These are phyloP conservation scores for Fusarium miscanthi DNA, from an alignment of 2,329 filamentous ascomycete species.

Conservation along the genomic window DNA sequence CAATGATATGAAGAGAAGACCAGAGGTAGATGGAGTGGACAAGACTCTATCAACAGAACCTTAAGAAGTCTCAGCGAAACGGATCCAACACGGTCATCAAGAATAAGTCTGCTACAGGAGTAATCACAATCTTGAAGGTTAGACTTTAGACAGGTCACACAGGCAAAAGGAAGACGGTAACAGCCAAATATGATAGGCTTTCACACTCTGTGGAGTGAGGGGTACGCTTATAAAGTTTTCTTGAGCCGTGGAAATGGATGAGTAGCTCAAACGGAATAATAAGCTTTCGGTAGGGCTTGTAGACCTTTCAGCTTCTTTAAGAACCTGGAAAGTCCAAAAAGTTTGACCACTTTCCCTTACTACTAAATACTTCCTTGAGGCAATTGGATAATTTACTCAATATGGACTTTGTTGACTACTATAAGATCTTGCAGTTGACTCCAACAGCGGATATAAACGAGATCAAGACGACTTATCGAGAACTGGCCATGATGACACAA, in stretches of 20 bases:
- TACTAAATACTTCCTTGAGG: too few relatives aligned
- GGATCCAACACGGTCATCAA: background rate
- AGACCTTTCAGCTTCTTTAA: background rate
- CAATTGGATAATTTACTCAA: rapidly evolving
- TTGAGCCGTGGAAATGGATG: rapidly evolving
- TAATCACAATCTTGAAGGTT: background rate
- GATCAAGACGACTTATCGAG: background rate
- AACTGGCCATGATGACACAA: background rate
- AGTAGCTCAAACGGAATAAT: background rate
- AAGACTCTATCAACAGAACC: rapidly evolving
- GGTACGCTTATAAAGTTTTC: background rate
- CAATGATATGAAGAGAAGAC: background rate
- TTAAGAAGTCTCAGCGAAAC: too few relatives aligned
- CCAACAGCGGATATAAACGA: background rate
- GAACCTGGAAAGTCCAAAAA: background rate
- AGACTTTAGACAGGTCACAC: too few relatives aligned
- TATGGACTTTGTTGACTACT: background rate
- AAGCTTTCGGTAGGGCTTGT: background rate
- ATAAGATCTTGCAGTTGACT: background rate
- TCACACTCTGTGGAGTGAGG: rapidly evolving
- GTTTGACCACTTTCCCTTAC: background rate
- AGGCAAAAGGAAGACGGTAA: background rate
- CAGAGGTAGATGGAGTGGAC: background rate
- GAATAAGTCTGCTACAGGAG: background rate
- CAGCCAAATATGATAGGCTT: background rate